Percentiles rank a stretch among this genome's conserved stretches.
These are phyloP conservation scores for Rhodotorula paludigena DNA, from an alignment of 768 basidiomycete genomes.

Conservation along the genomic window DNA sequence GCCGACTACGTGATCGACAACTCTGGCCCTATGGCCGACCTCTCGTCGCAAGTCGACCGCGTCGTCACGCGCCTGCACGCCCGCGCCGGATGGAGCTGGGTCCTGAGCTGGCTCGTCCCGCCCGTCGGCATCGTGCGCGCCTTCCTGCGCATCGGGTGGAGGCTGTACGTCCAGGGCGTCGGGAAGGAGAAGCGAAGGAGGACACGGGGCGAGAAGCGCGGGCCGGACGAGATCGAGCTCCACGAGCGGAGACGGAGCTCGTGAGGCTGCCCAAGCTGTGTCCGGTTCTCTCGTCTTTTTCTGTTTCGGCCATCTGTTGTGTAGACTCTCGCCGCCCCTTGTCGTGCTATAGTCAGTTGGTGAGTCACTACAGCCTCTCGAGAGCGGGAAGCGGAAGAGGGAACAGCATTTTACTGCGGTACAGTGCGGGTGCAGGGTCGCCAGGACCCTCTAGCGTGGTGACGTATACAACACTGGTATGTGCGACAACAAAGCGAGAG, in stretches of 20 bases:
- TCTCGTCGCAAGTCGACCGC: constrained; percentile 57
- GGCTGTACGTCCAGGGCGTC: constrained; percentile 34
- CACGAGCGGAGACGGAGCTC: constrained; percentile 29
- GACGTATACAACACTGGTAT: too few relatives aligned
- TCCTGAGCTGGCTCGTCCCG: constrained; percentile 53
- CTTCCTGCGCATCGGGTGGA: constrained; percentile 35
- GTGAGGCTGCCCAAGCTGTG: too few relatives aligned
- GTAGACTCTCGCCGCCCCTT: too few relatives aligned
- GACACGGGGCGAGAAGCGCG: constrained; percentile 41
- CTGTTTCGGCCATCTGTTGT: too few relatives aligned
- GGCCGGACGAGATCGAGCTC: constrained; percentile 42
- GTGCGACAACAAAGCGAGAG: too few relatives aligned
- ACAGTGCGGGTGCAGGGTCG: too few relatives aligned
- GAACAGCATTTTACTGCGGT: too few relatives aligned
- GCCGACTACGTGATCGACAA: constrained; percentile 87
- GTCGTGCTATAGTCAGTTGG: too few relatives aligned
- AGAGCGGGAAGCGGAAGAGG: too few relatives aligned
- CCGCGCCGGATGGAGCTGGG: constrained; percentile 51
- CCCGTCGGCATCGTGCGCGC: constrained; percentile 48
- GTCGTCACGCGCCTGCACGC: constrained; percentile 50
- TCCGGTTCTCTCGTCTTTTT: too few relatives aligned
- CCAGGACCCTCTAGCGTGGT: too few relatives aligned
- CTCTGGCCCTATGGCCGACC: constrained; percentile 66
- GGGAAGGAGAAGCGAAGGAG: constrained; percentile 40
- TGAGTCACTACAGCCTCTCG: too few relatives aligned